Base-by-base conservation (phyloP, 805 yeast species). In the Yamadazyma laniorum region DNA sequence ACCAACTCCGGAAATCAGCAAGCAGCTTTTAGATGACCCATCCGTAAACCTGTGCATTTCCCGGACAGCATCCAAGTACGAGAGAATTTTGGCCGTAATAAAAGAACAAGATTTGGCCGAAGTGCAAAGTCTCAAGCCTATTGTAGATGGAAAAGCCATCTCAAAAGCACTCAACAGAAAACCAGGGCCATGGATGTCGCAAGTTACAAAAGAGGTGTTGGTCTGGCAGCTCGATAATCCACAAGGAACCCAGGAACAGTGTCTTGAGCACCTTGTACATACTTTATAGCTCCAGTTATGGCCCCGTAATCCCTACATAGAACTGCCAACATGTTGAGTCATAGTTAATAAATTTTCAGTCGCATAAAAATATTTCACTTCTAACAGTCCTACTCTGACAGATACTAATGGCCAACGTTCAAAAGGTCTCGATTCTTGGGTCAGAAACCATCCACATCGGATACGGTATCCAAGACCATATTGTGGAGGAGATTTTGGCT, bases 391-490 rank as follows among this genome's bases (percentile, higher is more conserved):
- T n/a, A n/a, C 32, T 11, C 6, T 7, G 9, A 21, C 23, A 18
- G 30, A 29, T 22, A 27, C 15, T 34, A 27, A 37, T 37, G 40
- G 28, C 27, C 18, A 12, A 32, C 8, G 64, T 69, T 33, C 58
- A 65, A 40, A 83, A 77, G 58, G 89, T 88, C 34, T 66, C 79
- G 38, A 90, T 90, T 53, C 74, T 93, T 52, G 95, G 96, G 13
- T 64, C 77, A 45, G 89, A 89, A 38, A 72, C 83, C 41, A 88
- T 93, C 63, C 95, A 87, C 61, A 89, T 93, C 44, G 99, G 99
- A 25, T 88, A 81, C 67, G 77, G 82, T 37, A 80, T 90, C 50
- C 80, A 78, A 50, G 70, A 74, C 42, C 90, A 86, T 52, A 80
- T 91, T 39, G 85, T 87, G 40, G 59, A 69, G 6, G 86, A 85